These are phyloP conservation scores for Rhododendron griersonianum DNA, from an alignment of 148 eudicot genomes.

Conservation along the genomic window DNA sequence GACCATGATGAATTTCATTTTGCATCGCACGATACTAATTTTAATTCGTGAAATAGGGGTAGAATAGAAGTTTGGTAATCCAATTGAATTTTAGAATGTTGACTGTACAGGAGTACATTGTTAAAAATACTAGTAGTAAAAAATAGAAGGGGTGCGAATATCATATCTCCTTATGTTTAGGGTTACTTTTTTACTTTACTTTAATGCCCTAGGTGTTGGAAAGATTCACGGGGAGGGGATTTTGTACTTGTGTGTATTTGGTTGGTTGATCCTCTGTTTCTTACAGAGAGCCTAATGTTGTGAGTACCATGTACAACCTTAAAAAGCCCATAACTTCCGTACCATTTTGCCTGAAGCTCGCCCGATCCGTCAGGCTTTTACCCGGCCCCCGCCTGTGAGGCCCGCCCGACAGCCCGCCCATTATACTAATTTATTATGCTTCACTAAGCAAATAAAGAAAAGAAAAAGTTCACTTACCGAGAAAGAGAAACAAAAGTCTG, in stretches of 20 bases:
- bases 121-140: too few relatives aligned
- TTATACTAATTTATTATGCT: too few relatives aligned
- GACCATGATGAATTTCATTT: background rate
- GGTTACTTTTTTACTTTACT: background rate
- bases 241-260: background rate
- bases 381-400: too few relatives aligned
- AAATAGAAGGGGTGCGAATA: background rate
- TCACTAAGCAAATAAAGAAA: too few relatives aligned
- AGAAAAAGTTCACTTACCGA: too few relatives aligned
- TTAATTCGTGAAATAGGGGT: background rate
- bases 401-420: too few relatives aligned
- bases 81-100: background rate
- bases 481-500: too few relatives aligned
- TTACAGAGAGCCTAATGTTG: background rate
- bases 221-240: background rate
- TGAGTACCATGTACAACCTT: background rate
- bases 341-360: background rate
- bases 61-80: background rate
- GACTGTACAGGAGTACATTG: background rate
- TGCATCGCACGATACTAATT: background rate
- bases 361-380: too few relatives aligned
- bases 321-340: background rate
- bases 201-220: background rate
- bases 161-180: background rate
- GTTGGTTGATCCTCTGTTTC: constrained; percentile 13